Evolutionary conservation across 305 asterid species (phyloP), one percentile per base, ranked within the genome.

Genomic region (Fraxinus sp.): DNA sequence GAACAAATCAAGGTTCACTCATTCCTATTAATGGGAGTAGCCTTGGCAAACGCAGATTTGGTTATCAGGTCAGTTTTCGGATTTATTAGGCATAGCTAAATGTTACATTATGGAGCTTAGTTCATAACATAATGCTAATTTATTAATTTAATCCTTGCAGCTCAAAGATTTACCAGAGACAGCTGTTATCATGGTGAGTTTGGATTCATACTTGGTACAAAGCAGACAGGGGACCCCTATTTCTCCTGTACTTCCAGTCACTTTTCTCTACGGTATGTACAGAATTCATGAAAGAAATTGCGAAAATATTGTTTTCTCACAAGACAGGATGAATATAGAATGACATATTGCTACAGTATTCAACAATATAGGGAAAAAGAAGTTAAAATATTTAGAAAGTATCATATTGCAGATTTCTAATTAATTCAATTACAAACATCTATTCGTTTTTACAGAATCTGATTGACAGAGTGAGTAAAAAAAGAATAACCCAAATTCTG

Each of bases 211-310:
- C 84, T 75, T 75, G 66, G 88, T 96, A 68, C 83, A 91, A 68
- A 93, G 88, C 81, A 86, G 97, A 89, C 97, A 93, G 79, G 95
- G 97, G 83, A 94, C 95, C 49, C 88, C 97, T 1, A 91, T 96
- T 89, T 86, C 98, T 88, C 89, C 97, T 13, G 90, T 93, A 9
- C 78, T 92, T 82, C 98, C 98, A 1, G 89, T 94, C 55, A 89
- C 98, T 33, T 96, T 96, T 83, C 97, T 96, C 81, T 96, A 92
- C n/a, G 99, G 99, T 96, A 91, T 77, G 91, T 75, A 79, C 46
- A 14, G 24, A 32, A 32, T 71, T 14, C 22, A 18, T 14, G 77
- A 3, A 66, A 66, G 18, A 66, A 66, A 10, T 66, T 66, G 36
- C 14, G 2, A 66, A 66, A 66, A 26, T 9, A 66, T 11, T 9